These are phyloP conservation scores for Trametes cubensis DNA, from an alignment of 768 basidiomycete species.

Conservation along the genomic window DNA sequence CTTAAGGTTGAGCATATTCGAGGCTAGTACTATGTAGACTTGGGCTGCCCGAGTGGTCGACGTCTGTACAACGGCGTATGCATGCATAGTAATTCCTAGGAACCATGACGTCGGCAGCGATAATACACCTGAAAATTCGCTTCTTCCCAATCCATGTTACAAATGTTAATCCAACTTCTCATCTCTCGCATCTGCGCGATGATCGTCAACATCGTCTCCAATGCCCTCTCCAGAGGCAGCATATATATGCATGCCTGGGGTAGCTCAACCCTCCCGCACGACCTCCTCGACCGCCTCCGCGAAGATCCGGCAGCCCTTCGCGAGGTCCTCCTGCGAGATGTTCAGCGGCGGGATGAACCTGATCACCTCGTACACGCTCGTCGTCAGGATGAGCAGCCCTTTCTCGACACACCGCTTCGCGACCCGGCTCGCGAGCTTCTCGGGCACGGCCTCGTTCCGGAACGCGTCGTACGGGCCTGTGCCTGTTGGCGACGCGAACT, in stretches of 20 bases:
- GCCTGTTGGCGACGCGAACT: conserved; percentile 68
- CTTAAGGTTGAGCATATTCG: too few species aligned
- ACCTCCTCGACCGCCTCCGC: conserved; percentile 72
- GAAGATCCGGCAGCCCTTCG: conserved; percentile 67
- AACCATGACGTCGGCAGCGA: too few species aligned
- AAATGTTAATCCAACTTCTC: too few species aligned
- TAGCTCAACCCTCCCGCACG: conserved; percentile 34
- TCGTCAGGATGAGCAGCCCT: conserved; percentile 86
- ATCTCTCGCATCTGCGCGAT: too few species aligned
- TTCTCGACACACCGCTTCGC: conserved; percentile 82
- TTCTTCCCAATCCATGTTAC: too few species aligned
- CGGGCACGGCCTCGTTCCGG: conserved; percentile 40
- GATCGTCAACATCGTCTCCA: not conserved
- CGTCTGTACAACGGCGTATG: too few species aligned
- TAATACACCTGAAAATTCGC: too few species aligned
- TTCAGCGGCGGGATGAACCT: conserved; percentile 94
- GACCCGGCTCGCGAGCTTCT: conserved; percentile 67
- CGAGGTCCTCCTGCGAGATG: conserved; percentile 73
- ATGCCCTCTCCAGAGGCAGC: too few species aligned
- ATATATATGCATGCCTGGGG: not conserved
- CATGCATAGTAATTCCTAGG: too few species aligned
- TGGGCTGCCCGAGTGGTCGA: too few species aligned
- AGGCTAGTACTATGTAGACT: too few species aligned
- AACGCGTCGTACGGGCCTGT: conserved; percentile 52
- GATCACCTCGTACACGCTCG: conserved; percentile 84